Evolutionary conservation across 2,329 filamentous ascomycete genomes (phyloP).

Genomic region (Fulvia fulva): DNA sequence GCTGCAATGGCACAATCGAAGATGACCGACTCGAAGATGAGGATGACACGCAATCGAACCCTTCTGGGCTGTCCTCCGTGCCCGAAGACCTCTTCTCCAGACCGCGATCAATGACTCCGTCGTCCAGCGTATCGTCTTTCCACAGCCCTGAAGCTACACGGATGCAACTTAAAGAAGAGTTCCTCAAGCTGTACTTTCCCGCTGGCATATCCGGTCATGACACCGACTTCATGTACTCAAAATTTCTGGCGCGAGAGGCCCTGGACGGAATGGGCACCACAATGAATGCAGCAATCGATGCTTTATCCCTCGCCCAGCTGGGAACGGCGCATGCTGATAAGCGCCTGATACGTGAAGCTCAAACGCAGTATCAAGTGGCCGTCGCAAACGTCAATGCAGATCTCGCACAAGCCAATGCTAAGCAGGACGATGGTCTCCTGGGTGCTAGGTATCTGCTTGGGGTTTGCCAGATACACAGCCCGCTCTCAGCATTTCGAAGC

Average conservation of each 20-base stretch:
- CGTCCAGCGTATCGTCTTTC: neutral
- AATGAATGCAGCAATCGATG: constrained; percentile 5
- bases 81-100: neutral
- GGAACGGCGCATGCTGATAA: constrained; percentile 5
- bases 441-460: constrained; percentile 7
- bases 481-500: neutral
- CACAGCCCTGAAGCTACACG: constrained; percentile 4
- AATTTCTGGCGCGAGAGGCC: constrained; percentile 6
- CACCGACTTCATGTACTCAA: constrained; percentile 11
- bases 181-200: constrained; percentile 9
- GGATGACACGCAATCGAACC: neutral
- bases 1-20: neutral
- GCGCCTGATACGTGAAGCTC: constrained; percentile 5
- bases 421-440: constrained; percentile 7
- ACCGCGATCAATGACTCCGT: neutral
- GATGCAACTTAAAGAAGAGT: constrained; percentile 9
- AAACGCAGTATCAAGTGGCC: constrained; percentile 4
- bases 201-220: constrained; percentile 7
- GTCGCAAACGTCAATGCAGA: constrained; percentile 6
- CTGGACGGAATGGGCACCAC: constrained; percentile 1
- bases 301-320: constrained; percentile 4
- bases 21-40: neutral
- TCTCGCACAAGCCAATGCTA: constrained; percentile 3
- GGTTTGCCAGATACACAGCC: constrained; percentile 4
- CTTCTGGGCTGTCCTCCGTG: neutral